Percentiles rank a stretch among this genome's conserved stretches.
Evolutionary conservation across 331 rosid species (phyloP).

Genomic region (Prunus yedoensis): DNA sequence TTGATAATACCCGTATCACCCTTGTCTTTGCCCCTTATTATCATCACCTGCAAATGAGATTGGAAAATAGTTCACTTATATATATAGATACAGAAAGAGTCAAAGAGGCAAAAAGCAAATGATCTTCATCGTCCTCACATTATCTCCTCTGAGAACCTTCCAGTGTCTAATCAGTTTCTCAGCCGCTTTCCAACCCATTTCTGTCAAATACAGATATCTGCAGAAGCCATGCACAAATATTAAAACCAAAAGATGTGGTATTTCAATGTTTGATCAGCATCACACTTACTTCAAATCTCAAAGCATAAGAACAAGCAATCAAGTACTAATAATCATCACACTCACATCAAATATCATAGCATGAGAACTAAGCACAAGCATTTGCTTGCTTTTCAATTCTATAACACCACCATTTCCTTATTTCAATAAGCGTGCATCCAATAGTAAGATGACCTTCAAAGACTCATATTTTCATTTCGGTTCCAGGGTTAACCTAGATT

Average conservation of each 20-base stretch:
- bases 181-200: conserved; percentile 98
- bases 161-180: conserved; percentile 86
- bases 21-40: conserved; percentile 85
- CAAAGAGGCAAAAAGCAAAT: not conserved
- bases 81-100: not conserved
- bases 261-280: not conserved
- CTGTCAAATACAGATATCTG: conserved; percentile 1
- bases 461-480: not conserved
- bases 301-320: not conserved
- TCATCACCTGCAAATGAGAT: conserved; percentile 64
- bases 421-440: not conserved
- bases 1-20: conserved; percentile 73
- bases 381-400: not conserved
- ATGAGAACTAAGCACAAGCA: not conserved
- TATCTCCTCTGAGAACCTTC: conserved; percentile 86
- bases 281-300: not conserved
- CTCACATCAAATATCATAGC: not conserved
- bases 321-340: not conserved
- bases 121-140: conserved; percentile 34
- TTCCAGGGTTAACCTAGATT: not conserved
- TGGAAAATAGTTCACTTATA: not conserved
- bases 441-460: not conserved
- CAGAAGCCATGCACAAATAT: conserved; percentile 1
- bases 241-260: not conserved
- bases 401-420: not conserved